phyloP scores from a whole-genome alignment of 257 asterid species.

The Verbena officinalis region DNA sequence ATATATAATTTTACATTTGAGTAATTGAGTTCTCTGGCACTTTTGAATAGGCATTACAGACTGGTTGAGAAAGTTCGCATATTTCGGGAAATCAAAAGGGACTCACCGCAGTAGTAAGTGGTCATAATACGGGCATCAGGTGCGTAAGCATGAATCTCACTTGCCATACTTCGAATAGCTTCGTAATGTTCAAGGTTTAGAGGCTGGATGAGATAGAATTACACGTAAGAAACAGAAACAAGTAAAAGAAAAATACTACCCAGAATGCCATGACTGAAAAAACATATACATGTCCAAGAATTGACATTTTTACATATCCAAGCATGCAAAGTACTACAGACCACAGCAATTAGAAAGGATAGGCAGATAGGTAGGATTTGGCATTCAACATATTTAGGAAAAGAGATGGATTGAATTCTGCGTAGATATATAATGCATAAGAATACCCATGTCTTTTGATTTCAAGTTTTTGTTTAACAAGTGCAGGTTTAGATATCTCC shows the following conservation, averaged over 20 bases:
- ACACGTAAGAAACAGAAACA: conserved; percentile 31
- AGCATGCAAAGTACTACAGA: neutral
- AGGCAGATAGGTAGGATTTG: neutral
- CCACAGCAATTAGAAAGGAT: neutral
- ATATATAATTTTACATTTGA: neutral
- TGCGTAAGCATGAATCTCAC: conserved; percentile 96
- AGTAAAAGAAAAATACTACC: conserved; percentile 6
- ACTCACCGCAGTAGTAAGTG: conserved; percentile 86
- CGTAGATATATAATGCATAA: neutral
- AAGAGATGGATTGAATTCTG: conserved; percentile 8
- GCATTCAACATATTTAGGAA: neutral
- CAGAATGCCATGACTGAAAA: neutral
- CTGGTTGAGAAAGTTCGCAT: conserved; percentile 6
- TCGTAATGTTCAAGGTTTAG: conserved; percentile 83
- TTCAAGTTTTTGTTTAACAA: conserved; percentile 14
- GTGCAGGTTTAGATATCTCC: neutral
- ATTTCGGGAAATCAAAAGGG: conserved; percentile 19
- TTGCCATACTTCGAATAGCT: conserved; percentile 81
- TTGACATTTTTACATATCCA: conserved; percentile 5
- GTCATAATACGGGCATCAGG: conserved; percentile 98
- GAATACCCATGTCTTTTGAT: conserved; percentile 24
- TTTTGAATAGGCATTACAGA: conserved; percentile 24
- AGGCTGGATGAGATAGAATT: conserved; percentile 58
- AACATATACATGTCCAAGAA: conserved; percentile 9
- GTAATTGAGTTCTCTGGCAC: neutral